These are phyloP conservation scores for Penicillium samsonianum DNA, from an alignment of 495 filamentous ascomycete genomes.

Conservation along the genomic window DNA sequence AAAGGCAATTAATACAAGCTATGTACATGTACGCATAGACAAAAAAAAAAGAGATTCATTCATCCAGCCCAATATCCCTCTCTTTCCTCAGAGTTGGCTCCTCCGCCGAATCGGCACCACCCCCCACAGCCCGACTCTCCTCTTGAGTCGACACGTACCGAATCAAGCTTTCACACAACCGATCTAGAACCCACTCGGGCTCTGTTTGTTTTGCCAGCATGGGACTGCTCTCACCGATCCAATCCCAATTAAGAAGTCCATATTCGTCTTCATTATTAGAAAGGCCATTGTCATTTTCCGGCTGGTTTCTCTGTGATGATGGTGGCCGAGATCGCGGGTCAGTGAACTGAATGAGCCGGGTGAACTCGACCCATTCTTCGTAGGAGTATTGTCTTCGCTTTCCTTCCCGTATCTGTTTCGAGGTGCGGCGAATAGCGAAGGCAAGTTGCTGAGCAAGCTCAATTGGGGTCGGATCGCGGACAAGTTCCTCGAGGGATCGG, in stretches of 20 bases:
- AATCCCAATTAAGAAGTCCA: conserved; percentile 64
- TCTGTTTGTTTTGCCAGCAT: conserved; percentile 58
- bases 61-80: conserved; percentile 32
- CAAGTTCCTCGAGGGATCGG: conserved; percentile 50
- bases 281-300: neutral
- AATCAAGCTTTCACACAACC: conserved; percentile 59
- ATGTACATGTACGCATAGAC: neutral
- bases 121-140: conserved; percentile 10
- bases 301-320: neutral
- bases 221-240: conserved; percentile 65
- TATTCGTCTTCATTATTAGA: conserved; percentile 51
- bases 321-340: conserved; percentile 28
- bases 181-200: conserved; percentile 60
- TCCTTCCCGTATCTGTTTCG: conserved; percentile 45
- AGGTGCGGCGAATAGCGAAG: conserved; percentile 52
- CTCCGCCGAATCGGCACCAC: conserved; percentile 17
- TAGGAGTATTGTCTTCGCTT: conserved; percentile 54
- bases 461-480: conserved; percentile 33
- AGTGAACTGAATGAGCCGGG: conserved; percentile 60
- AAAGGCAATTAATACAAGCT: neutral
- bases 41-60: neutral
- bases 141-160: conserved; percentile 50
- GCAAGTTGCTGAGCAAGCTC: conserved; percentile 55
- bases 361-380: conserved; percentile 67
- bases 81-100: conserved; percentile 32